These are phyloP conservation scores for Naganishia antarctica DNA, from an alignment of 768 basidiomycete species.

Conservation along the genomic window DNA sequence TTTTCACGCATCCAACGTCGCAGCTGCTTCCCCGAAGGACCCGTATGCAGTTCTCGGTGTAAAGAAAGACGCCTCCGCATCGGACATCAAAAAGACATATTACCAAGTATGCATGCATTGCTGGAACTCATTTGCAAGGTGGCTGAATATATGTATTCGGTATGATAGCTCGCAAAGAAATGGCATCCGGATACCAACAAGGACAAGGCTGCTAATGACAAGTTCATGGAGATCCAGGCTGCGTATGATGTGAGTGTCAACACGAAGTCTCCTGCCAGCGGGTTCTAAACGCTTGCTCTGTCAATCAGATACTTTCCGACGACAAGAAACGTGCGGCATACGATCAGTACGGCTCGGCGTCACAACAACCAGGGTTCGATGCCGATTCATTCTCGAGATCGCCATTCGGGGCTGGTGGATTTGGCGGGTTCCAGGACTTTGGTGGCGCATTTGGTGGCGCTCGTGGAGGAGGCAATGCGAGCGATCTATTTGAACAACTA, in stretches of 20 bases:
- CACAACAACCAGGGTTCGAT: conserved; percentile 91
- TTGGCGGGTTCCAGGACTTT: conserved; percentile 71
- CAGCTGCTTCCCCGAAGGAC: conserved; percentile 55
- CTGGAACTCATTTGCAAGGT: too few relatives aligned
- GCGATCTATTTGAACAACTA: conserved; percentile 76
- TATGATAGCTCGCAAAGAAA: conserved; percentile 75
- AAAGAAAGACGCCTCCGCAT: conserved; percentile 68
- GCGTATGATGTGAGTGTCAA: conserved; percentile 94
- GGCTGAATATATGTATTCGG: conserved; percentile 9
- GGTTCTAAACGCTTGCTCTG: conserved; percentile 29
- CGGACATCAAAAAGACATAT: conserved; percentile 96
- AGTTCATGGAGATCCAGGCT: conserved; percentile 92
- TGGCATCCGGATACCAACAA: conserved; percentile 97
- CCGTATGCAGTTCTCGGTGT: conserved; percentile 92
- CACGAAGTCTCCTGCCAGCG: too few relatives aligned
- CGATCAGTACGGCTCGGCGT: conserved; percentile 86
- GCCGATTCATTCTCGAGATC: conserved; percentile 69
- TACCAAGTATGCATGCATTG: conserved; percentile 65
- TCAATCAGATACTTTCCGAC: conserved; percentile 75
- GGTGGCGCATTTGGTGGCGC: conserved; percentile 50
- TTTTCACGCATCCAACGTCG: conserved; percentile 11
- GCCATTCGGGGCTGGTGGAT: conserved; percentile 60
- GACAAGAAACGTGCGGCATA: conserved; percentile 85
- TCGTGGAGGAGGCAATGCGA: conserved; percentile 40
- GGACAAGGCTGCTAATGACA: conserved; percentile 80